phyloP scores from a whole-genome alignment of 805 yeast genomes.

The Wickerhamiella kazuoi region DNA sequence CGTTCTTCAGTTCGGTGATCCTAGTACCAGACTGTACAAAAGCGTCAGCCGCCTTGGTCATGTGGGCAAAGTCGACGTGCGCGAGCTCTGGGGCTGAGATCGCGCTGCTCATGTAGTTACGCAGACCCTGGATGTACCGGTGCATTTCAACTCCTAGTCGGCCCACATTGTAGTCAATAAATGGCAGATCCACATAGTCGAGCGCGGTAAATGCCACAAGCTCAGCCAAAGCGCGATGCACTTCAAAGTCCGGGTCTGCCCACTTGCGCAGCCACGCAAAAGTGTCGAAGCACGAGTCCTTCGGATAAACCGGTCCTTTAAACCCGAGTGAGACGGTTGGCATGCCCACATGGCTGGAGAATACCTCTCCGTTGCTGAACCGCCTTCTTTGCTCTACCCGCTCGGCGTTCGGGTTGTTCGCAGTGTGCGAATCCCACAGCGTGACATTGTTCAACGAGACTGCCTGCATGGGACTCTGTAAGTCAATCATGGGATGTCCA shows the following conservation, averaged over 20 bases:
- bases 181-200: conserved; percentile 55
- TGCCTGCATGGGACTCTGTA: conserved; percentile 31
- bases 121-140: conserved; percentile 31
- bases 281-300: conserved; percentile 45
- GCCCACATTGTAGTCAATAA: conserved; percentile 49
- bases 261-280: conserved; percentile 35
- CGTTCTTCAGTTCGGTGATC: conserved; percentile 36
- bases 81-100: conserved; percentile 4
- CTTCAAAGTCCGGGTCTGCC: conserved; percentile 39
- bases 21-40: conserved; percentile 30
- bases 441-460: conserved; percentile 17
- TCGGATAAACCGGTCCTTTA: conserved; percentile 25
- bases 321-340: conserved; percentile 49
- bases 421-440: conserved; percentile 1
- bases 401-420: neutral
- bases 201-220: conserved; percentile 36
- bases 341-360: conserved; percentile 44
- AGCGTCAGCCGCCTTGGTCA: conserved; percentile 20
- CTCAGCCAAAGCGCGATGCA: conserved; percentile 39
- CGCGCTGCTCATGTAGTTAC: conserved; percentile 20
- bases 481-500: conserved; percentile 39
- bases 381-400: neutral
- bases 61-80: conserved; percentile 17
- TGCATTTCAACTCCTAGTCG: conserved; percentile 30
- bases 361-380: conserved; percentile 51